phyloP scores from a whole-genome alignment of 495 filamentous ascomycete species.

The Immersiella caudata region DNA sequence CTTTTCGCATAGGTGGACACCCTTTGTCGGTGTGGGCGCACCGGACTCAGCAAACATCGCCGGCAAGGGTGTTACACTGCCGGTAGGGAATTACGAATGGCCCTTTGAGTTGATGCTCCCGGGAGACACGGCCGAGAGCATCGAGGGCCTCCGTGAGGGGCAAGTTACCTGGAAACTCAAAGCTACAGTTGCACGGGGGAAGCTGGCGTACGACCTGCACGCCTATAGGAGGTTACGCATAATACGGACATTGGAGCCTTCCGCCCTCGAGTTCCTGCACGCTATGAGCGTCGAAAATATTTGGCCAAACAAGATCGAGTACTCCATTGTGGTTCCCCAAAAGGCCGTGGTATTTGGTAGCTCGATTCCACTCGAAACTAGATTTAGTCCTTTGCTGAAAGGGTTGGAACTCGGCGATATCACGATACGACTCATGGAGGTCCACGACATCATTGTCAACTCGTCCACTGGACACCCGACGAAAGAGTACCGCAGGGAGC shows the following conservation, averaged over 20 bases:
- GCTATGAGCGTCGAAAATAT: slow-evolving; percentile 93
- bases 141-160: slow-evolving; percentile 80
- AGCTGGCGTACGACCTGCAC: slow-evolving; percentile 77
- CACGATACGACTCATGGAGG: slow-evolving; percentile 73
- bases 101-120: slow-evolving; percentile 80
- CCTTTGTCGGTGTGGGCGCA: slow-evolving; percentile 47
- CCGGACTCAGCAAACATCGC: slow-evolving; percentile 9
- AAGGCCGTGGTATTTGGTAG: slow-evolving; percentile 93
- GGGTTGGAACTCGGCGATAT: slow-evolving; percentile 80
- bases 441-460: slow-evolving; percentile 65
- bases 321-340: slow-evolving; percentile 83
- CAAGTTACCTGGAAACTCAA: slow-evolving; percentile 87
- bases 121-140: slow-evolving; percentile 77
- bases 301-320: slow-evolving; percentile 94
- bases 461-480: slow-evolving; percentile 52
- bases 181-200: slow-evolving; percentile 79
- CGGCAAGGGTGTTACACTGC: slow-evolving; percentile 58
- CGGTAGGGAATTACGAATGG: slow-evolving; percentile 85
- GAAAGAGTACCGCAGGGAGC: slow-evolving; percentile 62
- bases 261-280: slow-evolving; percentile 79
- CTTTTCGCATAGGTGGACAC: slow-evolving; percentile 50
- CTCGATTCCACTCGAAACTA: slow-evolving; percentile 74
- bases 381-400: slow-evolving; percentile 81
- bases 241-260: slow-evolving; percentile 80
- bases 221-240: slow-evolving; percentile 81